Percentiles rank a stretch among this genome's conserved stretches.
Evolutionary conservation across 2,329 filamentous ascomycete species (phyloP).

Genomic region (Hypoxylon sp.): DNA sequence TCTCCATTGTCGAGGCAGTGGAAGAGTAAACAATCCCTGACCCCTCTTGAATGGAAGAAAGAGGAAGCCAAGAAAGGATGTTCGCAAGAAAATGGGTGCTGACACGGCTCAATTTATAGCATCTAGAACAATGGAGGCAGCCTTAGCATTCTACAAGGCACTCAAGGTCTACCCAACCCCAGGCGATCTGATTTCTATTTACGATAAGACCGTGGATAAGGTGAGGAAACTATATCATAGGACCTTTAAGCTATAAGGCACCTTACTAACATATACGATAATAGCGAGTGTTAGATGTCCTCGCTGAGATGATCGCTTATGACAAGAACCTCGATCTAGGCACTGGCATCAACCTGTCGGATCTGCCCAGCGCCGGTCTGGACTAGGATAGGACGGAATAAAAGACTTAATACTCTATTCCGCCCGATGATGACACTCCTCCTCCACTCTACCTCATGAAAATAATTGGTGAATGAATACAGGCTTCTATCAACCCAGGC

Average conservation of each 20-base stretch:
- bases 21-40: background rate
- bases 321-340: slow-evolving; percentile 80
- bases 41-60: background rate
- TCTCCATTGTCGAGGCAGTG: background rate
- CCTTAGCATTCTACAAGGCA: slow-evolving; percentile 97
- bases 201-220: slow-evolving; percentile 99
- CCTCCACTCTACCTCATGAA: slow-evolving; percentile 33
- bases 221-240: slow-evolving; percentile 61
- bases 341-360: slow-evolving; percentile 58
- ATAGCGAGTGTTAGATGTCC: slow-evolving; percentile 91
- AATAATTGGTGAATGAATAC: slow-evolving; percentile 3
- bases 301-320: slow-evolving; percentile 97
- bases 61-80: slow-evolving; percentile 4
- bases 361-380: slow-evolving; percentile 68
- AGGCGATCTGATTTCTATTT: slow-evolving; percentile 92
- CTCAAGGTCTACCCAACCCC: slow-evolving; percentile 98
- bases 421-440: slow-evolving; percentile 6
- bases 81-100: slow-evolving; percentile 30
- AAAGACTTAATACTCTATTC: slow-evolving; percentile 5
- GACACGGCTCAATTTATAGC: slow-evolving; percentile 61
- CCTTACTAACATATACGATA: slow-evolving; percentile 24
- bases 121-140: slow-evolving; percentile 82
- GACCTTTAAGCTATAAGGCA: background rate
- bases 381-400: slow-evolving; percentile 59
- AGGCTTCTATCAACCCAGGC: slow-evolving; percentile 10